Percentiles rank a stretch among this genome's conserved stretches.
Evolutionary conservation across 2,329 filamentous ascomycete species (phyloP).

Genomic region (Calonectria henricotiae): DNA sequence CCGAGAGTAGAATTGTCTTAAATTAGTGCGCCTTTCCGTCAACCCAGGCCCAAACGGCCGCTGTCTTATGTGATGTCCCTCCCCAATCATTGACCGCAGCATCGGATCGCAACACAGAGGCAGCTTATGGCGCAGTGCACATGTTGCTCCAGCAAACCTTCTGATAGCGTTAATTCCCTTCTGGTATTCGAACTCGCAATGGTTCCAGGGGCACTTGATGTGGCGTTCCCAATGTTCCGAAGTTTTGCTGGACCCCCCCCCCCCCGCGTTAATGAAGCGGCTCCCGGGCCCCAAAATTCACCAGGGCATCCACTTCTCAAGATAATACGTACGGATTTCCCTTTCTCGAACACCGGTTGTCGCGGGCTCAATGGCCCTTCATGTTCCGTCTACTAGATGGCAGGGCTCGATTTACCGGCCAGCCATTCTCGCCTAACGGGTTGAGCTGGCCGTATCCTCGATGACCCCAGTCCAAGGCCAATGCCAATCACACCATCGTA

Average conservation of each 20-base stretch:
- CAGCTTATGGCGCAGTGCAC: too few species aligned
- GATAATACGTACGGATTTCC: background rate
- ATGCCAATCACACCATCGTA: constrained; percentile 2
- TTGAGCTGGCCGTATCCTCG: background rate
- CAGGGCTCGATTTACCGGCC: background rate
- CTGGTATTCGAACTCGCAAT: background rate
- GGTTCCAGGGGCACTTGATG: background rate
- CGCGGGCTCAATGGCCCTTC: background rate
- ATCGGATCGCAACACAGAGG: background rate
- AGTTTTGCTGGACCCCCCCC: background rate
- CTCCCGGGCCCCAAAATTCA: constrained; percentile 20
- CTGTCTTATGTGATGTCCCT: background rate
- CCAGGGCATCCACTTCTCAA: constrained; percentile 3
- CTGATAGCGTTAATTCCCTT: background rate
- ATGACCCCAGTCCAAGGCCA: constrained; percentile 2
- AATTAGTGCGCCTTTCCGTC: background rate
- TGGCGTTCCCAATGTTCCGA: constrained; percentile 4
- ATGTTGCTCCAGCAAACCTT: background rate
- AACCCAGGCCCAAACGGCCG: constrained; percentile 14
- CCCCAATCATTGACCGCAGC: too few species aligned
- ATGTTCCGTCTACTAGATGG: background rate
- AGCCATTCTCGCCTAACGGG: background rate
- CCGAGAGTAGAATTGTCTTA: background rate
- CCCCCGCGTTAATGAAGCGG: constrained; percentile 1
- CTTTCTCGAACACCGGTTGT: constrained; percentile 16